Evolutionary conservation across 768 basidiomycete genomes (phyloP), one percentile per base, ranked within the genome.

Genomic region (Mycena galopus): DNA sequence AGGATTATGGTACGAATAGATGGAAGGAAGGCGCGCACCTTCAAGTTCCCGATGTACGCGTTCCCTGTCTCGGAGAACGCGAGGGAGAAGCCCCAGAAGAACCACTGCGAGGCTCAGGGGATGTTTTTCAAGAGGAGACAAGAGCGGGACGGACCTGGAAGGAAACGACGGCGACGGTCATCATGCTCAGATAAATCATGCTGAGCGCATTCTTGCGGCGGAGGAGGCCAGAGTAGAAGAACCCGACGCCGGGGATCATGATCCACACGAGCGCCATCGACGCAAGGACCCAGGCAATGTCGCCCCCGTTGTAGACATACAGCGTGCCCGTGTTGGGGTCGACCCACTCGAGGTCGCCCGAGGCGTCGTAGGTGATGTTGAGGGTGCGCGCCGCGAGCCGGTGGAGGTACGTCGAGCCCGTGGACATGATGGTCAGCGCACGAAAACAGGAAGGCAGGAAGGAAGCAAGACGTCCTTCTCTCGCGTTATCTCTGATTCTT

Each of bases 31-130:
- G 30, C 30, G 32, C 23, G 3, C 57, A 72, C 39, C 33, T 94
- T 86, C 37, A 99, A 88, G 76, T 97, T 85, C 12, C 97, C 97
- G 72, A 99, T 97, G 81, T 87, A 99, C n/a, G 76, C 73, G 72
- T 83, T 85, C 6, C 87, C 95, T 0, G 87, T 90, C 17, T 95
- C 94, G 71, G 92, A 93, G 84, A 99, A 99, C 0, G 97, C 90
- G 27, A 99, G 86, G 2, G 96, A 96, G 84, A 88, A 98, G 2
- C 97, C 97, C 97, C 97, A 98, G 87, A 97, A 96, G 86, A 96
- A 96, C 96, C 96, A 97, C 93, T 96, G n/a, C n/a, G n/a, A n/a
- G n/a, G n/a, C n/a, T n/a, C n/a, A n/a, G n/a, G n/a, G n/a, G n/a
- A n/a, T n/a, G n/a, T n/a, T n/a, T n/a, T n/a, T n/a, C n/a, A n/a